Percentiles rank a stretch among this genome's conserved stretches.
Evolutionary conservation across 2,329 filamentous ascomycete genomes (phyloP).

Genomic region (Ascochyta lentis): DNA sequence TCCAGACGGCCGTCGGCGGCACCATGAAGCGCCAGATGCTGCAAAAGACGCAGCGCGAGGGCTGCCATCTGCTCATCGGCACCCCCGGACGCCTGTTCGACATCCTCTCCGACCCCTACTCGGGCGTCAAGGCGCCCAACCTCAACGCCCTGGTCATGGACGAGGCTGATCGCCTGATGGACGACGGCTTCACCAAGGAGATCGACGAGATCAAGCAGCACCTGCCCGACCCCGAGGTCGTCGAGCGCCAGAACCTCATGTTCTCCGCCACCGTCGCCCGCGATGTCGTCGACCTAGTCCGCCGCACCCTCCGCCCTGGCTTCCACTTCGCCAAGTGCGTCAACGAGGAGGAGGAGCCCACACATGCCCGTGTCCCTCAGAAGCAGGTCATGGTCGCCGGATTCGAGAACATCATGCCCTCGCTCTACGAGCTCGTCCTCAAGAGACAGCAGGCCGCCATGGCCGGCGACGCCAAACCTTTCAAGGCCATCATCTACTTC

Average conservation of each 20-base stretch:
- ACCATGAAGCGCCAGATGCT: slow-evolving; percentile 78
- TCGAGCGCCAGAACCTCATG: slow-evolving; percentile 86
- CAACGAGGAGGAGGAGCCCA: slow-evolving; percentile 77
- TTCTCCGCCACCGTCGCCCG: slow-evolving; percentile 93
- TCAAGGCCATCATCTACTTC: slow-evolving; percentile 97
- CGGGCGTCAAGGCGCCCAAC: slow-evolving; percentile 68
- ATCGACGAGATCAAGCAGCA: slow-evolving; percentile 56
- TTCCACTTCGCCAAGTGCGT: slow-evolving; percentile 96
- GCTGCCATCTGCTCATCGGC: slow-evolving; percentile 88
- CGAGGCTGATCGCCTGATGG: slow-evolving; percentile 71
- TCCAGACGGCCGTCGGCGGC: slow-evolving; percentile 87
- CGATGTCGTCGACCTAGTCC: slow-evolving; percentile 81
- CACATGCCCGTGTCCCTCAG: slow-evolving; percentile 85
- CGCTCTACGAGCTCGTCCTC: slow-evolving; percentile 76
- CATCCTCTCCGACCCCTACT: slow-evolving; percentile 70
- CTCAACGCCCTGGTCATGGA: slow-evolving; percentile 68
- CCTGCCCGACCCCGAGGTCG: slow-evolving; percentile 67
- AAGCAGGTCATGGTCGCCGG: slow-evolving; percentile 70
- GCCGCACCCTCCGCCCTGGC: slow-evolving; percentile 76
- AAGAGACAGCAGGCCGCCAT: slow-evolving; percentile 60
- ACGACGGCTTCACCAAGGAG: slow-evolving; percentile 61
- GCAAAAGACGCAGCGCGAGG: slow-evolving; percentile 69
- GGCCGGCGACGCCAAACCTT: slow-evolving; percentile 62
- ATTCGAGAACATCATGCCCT: slow-evolving; percentile 78
- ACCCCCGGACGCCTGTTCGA: slow-evolving; percentile 90